Conservation (phyloP, 2,329 filamentous ascomycete genomes). For the Macrophomina tecta region DNA sequence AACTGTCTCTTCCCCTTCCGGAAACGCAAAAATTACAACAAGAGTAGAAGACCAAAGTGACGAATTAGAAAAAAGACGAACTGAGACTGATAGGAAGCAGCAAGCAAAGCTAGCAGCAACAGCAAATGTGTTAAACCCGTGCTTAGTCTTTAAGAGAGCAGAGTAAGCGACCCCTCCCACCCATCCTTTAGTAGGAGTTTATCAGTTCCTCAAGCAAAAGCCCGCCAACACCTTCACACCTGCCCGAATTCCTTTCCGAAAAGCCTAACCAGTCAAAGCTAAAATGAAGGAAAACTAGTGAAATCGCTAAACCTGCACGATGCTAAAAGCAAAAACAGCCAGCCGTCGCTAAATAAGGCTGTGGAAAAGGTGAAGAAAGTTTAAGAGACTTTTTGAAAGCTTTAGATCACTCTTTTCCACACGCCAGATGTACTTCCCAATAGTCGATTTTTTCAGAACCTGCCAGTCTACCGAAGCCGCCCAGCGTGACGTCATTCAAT, state of each 20-base stretch:
- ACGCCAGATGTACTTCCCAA: slow-evolving; percentile 23
- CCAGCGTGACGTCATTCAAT: slow-evolving; percentile 41
- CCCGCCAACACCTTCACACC: slow-evolving; percentile 26
- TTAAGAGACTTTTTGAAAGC: background rate
- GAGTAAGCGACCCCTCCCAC: slow-evolving; percentile 25
- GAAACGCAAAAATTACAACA: slow-evolving; percentile 43
- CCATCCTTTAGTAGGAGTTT: slow-evolving; percentile 14
- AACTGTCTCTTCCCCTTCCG: slow-evolving; percentile 10
- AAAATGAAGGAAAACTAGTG: slow-evolving; percentile 5
- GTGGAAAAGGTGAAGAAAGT: slow-evolving; percentile 20
- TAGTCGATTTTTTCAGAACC: slow-evolving; percentile 32
- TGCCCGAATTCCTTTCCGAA: slow-evolving; percentile 4
- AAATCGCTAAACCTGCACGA: slow-evolving; percentile 25
- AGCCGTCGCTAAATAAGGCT: slow-evolving; percentile 13
- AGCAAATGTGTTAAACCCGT: slow-evolving; percentile 13
- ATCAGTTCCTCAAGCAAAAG: slow-evolving; percentile 18
- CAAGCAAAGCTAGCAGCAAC: slow-evolving; percentile 22
- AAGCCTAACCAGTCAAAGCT: slow-evolving; percentile 15
- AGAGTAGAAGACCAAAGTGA: slow-evolving; percentile 44
- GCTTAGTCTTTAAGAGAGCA: slow-evolving; percentile 15
- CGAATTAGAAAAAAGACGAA: background rate
- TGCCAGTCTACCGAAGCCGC: slow-evolving; percentile 40
- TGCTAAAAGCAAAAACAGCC: slow-evolving; percentile 22
- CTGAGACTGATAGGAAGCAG: slow-evolving; percentile 9
- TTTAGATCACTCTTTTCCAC: slow-evolving; percentile 21